Base-by-base conservation (phyloP, 768 basidiomycete species). In the Tremella mesenterica region DNA sequence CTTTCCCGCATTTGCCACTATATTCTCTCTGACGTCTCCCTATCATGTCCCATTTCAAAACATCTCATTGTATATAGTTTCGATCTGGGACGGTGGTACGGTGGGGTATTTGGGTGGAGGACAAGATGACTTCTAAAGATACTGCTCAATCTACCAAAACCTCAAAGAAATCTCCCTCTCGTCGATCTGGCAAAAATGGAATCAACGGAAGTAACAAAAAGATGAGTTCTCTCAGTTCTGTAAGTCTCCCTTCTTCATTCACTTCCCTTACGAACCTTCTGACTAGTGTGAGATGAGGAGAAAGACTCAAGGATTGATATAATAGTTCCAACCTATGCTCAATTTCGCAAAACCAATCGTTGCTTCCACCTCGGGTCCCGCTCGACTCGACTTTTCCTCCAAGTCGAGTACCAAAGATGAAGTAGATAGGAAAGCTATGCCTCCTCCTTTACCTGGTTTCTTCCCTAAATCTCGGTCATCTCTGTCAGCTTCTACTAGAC, bases 191-290 rank as follows among this genome's bases (percentile, higher is more conserved):
- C 4, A 31, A 12, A 33, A 43, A 8, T 27, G 44, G 46, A 5
- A 41, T 23, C 8, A n/a, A 41, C 9, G 47, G 47, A 43, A n/a
- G n/a, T 18, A 43, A 41, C 34, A 69, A 57, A 61, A 64, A 63
- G 51, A 21, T 69, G 38, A 49, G 57, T 20, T 61, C 58, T 46
- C 49, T 70, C 45, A 67, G 58, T 52, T 70, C 68, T 49, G 68
- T 70, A 29, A 46, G 67, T 54, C 30, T 12, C 23, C 45, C n/a
- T 30, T 12, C 28, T 34, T 45, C 14, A 14, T 28, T 26, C 9
- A 18, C 30, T 20, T n/a, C 12, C 14, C 20, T 12, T n/a, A 16
- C 27, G 33, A 43, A 23, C 31, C 21, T 2, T 26, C 16, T 39
- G 21, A 28, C 2, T n/a, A 4, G 23, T 20, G 28, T 54, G 16